These are phyloP conservation scores for Arctium minus DNA, from an alignment of 129 eudicot genomes.

Conservation along the genomic window DNA sequence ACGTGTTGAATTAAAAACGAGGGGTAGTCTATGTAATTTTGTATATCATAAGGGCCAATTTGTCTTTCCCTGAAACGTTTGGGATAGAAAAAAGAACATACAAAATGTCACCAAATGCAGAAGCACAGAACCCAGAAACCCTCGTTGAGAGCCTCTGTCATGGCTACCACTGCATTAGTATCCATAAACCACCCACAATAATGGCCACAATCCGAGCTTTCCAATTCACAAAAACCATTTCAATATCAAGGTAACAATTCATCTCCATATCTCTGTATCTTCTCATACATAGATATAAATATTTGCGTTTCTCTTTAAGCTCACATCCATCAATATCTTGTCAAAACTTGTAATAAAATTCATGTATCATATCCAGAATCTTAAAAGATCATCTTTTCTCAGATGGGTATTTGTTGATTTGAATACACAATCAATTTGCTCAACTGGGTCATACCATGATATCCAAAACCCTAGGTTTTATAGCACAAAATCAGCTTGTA, in stretches of 20 bases:
- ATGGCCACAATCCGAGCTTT: constrained; percentile 16
- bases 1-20: not conserved
- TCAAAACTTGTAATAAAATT: not conserved
- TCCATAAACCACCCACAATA: not conserved
- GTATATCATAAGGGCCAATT: not conserved
- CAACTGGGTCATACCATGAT: constrained; percentile 33
- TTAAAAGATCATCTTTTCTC: not conserved
- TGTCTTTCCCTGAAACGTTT: not conserved
- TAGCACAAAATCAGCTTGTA: constrained; percentile 26
- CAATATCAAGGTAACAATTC: constrained; percentile 17
- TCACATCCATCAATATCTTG: constrained; percentile 15
- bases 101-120: not conserved
- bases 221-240: constrained; percentile 5
- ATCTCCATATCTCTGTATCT: constrained; percentile 9
- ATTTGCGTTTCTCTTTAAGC: not conserved
- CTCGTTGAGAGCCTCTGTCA: constrained; percentile 20
- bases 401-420: constrained; percentile 24
- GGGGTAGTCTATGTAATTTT: not conserved
- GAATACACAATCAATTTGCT: constrained; percentile 29
- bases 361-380: constrained; percentile 28
- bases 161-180: constrained; percentile 16
- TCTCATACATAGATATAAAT: not conserved
- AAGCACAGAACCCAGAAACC: constrained; percentile 14
- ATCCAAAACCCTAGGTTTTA: constrained; percentile 41
- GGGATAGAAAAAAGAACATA: not conserved